phyloP scores from a whole-genome alignment of 192 early-diverging fungal species.

The Coemansia sp. region DNA sequence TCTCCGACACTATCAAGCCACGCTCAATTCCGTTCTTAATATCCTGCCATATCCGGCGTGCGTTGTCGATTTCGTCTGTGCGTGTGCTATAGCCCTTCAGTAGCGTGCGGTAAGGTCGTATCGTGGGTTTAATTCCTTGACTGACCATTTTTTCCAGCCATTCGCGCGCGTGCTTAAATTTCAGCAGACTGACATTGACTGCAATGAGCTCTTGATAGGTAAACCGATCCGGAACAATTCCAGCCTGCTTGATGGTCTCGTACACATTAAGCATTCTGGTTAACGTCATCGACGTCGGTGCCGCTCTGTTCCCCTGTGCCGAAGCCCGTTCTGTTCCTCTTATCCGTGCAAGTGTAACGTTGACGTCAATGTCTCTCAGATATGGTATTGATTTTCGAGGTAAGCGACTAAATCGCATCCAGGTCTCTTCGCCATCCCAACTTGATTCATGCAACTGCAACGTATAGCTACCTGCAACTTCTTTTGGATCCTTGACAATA shows the following conservation, averaged over 20 bases:
- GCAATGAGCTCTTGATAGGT: constrained; percentile 50
- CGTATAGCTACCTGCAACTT: constrained; percentile 12
- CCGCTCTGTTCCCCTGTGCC: not conserved
- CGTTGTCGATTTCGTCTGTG: constrained; percentile 29
- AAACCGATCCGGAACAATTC: constrained; percentile 28
- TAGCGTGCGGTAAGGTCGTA: constrained; percentile 43
- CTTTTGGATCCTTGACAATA: constrained; percentile 4
- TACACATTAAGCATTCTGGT: constrained; percentile 30
- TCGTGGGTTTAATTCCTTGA: constrained; percentile 25
- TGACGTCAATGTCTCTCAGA: constrained; percentile 38
- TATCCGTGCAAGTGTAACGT: constrained; percentile 34
- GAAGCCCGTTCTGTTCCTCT: constrained; percentile 7
- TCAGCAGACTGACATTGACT: constrained; percentile 30
- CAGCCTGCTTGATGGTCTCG: constrained; percentile 6
- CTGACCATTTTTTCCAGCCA: constrained; percentile 32
- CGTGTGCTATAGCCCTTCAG: constrained; percentile 42
- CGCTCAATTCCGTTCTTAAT: constrained; percentile 18
- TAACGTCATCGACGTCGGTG: constrained; percentile 20
- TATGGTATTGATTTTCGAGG: constrained; percentile 11
- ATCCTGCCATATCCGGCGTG: constrained; percentile 36
- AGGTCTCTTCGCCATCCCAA: constrained; percentile 37
- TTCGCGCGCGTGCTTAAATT: constrained; percentile 28
- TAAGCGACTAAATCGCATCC: constrained; percentile 24
- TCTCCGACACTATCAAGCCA: constrained; percentile 16
- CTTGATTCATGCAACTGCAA: constrained; percentile 18